Evolutionary conservation across 108 stramenopile genomes (phyloP).

Genomic region (Nitzschia inconspicua): DNA sequence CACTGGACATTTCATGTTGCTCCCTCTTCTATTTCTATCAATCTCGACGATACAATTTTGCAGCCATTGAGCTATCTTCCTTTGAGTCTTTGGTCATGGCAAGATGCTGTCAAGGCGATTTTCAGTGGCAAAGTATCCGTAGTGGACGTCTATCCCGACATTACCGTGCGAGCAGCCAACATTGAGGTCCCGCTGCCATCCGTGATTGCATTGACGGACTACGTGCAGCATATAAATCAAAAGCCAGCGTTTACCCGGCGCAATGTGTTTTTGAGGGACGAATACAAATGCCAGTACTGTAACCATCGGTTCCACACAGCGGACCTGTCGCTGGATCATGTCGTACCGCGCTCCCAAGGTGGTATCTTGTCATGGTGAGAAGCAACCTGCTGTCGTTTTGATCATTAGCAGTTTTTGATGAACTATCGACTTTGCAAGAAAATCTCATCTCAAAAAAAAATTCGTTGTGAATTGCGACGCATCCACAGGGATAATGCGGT

Average conservation of each 20-base stretch:
- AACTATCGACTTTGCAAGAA: neutral
- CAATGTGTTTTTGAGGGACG: constrained; percentile 85
- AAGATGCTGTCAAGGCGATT: constrained; percentile 83
- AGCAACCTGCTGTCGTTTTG: neutral
- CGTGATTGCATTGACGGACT: constrained; percentile 81
- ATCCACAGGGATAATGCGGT: constrained; percentile 71
- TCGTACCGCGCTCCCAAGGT: constrained; percentile 66
- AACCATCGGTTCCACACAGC: constrained; percentile 50
- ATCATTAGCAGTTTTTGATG: neutral
- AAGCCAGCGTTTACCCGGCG: constrained; percentile 77
- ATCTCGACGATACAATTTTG: neutral
- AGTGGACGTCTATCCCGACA: constrained; percentile 78
- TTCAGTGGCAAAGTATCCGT: constrained; percentile 78
- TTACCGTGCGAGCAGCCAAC: constrained; percentile 69
- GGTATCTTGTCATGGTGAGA: constrained; percentile 67
- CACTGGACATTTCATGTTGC: no score
- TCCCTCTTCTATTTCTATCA: no score
- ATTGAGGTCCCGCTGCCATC: constrained; percentile 67
- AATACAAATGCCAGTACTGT: constrained; percentile 87
- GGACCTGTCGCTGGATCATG: constrained; percentile 82
- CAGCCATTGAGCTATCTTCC: constrained; percentile 54
- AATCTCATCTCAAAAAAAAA: neutral
- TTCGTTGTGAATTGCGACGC: neutral
- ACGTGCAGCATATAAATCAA: constrained; percentile 42
- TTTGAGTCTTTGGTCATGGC: constrained; percentile 79